Evolutionary conservation across 2,329 filamentous ascomycete genomes (phyloP).

Genomic region (Aureobasidium mangrovei): DNA sequence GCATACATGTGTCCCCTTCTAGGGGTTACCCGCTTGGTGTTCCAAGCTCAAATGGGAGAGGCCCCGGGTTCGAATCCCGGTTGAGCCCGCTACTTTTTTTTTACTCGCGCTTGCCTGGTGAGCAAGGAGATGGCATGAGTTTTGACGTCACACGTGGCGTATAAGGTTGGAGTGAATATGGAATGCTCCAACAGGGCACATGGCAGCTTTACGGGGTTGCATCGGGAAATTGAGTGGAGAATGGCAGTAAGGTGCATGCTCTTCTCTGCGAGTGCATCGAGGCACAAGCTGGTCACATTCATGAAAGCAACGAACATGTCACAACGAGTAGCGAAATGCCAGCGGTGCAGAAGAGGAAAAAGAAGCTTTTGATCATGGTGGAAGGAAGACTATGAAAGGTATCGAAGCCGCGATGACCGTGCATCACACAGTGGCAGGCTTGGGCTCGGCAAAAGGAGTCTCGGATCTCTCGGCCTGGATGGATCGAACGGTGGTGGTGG

Average conservation of each 20-base stretch:
- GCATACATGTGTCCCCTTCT: too few relatives aligned
- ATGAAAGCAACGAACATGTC: neutral
- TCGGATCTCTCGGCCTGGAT: slow-evolving; percentile 21
- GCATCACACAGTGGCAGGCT: slow-evolving; percentile 5
- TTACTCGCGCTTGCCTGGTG: neutral
- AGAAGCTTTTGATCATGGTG: neutral
- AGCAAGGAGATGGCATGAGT: neutral
- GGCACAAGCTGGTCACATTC: too few relatives aligned
- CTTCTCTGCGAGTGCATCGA: neutral
- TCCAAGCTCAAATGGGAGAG: neutral
- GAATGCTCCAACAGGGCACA: neutral
- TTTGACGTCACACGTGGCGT: too few relatives aligned
- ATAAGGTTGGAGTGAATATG: too few relatives aligned
- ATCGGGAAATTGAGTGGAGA: neutral
- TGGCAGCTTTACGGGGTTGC: neutral
- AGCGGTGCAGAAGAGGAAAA: neutral
- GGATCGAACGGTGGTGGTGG: slow-evolving; percentile 21
- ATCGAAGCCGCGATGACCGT: neutral
- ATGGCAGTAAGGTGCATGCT: neutral
- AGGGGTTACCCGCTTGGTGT: neutral
- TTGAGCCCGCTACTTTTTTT: neutral
- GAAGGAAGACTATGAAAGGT: neutral
- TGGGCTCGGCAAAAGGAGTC: slow-evolving; percentile 13
- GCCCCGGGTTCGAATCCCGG: slow-evolving; percentile 10
- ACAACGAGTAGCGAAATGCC: neutral